Conservation (phyloP, 352 stramenopile genomes). For the Globisporangium heterothallicum region DNA sequence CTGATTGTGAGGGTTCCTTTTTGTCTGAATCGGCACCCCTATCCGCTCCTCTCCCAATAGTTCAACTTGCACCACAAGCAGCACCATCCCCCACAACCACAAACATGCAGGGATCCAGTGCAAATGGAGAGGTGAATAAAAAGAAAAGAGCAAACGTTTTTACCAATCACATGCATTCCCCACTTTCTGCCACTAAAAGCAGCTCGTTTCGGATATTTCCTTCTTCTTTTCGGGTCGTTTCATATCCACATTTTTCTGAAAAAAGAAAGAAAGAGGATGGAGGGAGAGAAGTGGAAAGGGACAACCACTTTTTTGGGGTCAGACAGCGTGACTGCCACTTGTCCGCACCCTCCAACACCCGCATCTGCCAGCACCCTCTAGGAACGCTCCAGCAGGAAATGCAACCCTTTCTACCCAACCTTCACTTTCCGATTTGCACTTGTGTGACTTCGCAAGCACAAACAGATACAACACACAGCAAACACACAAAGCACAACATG, state of each 20-base stretch:
- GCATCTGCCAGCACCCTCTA: too few relatives aligned
- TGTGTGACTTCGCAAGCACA: background rate
- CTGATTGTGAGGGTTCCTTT: background rate
- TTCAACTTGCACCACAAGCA: background rate
- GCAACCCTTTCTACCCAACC: background rate
- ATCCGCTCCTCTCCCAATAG: background rate
- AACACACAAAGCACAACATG: constrained; percentile 16
- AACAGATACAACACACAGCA: background rate
- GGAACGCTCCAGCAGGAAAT: background rate
- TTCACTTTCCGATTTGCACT: background rate
- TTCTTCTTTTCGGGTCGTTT: too few relatives aligned
- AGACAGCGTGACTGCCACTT: too few relatives aligned
- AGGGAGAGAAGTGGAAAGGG: too few relatives aligned
- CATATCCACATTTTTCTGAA: too few relatives aligned
- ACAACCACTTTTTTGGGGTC: too few relatives aligned
- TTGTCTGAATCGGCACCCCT: background rate
- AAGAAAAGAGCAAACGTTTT: background rate
- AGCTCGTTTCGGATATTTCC: too few relatives aligned
- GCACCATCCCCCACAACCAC: too few relatives aligned
- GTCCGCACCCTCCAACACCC: too few relatives aligned
- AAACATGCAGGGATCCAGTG: background rate
- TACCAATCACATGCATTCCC: too few relatives aligned
- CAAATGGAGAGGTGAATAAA: background rate
- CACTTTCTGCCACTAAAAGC: too few relatives aligned
- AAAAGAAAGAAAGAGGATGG: too few relatives aligned